A percentile compares a stretch with the other conserved stretches of the same genome.
phyloP scores from a whole-genome alignment of 2,329 filamentous ascomycete species.

The Aureobasidium sp. region DNA sequence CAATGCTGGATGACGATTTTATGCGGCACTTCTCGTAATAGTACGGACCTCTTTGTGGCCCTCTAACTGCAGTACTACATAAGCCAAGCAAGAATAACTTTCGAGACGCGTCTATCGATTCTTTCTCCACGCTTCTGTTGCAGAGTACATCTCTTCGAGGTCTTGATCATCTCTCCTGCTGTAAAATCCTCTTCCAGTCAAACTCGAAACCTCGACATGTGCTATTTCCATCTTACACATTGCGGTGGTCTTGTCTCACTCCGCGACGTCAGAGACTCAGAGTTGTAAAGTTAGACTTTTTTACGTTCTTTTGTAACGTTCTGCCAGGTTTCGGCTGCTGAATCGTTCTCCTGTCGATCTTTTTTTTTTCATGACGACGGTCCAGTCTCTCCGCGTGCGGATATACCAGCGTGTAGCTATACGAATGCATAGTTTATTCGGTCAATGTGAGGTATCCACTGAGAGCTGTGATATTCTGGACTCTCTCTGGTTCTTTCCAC shows the following conservation, averaged over 20 bases:
- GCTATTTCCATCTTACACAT: too few relatives aligned
- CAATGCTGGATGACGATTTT: constrained; percentile 10
- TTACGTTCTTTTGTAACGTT: not conserved
- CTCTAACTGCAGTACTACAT: constrained; percentile 4
- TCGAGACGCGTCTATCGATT: constrained; percentile 3
- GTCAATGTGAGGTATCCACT: too few relatives aligned
- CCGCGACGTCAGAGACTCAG: constrained; percentile 10
- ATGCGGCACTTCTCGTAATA: not conserved
- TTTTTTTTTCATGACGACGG: too few relatives aligned
- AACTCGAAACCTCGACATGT: not conserved
- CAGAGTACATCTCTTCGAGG: not conserved
- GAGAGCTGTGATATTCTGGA: too few relatives aligned
- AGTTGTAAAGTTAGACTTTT: constrained; percentile 3
- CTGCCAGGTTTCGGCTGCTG: too few relatives aligned
- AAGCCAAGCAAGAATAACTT: constrained; percentile 7
- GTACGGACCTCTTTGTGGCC: constrained; percentile 4
- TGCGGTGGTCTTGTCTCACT: not conserved
- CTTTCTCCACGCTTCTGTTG: not conserved
- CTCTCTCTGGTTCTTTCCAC: too few relatives aligned
- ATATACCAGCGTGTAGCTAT: too few relatives aligned
- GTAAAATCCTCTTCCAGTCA: not conserved
- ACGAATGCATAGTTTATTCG: too few relatives aligned
- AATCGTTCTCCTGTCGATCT: too few relatives aligned
- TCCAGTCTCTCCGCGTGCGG: too few relatives aligned
- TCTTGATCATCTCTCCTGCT: not conserved